A percentile compares a stretch with the other conserved stretches of the same genome.
Conservation (phyloP, 768 basidiomycete species). For the Russula vinacea region DNA sequence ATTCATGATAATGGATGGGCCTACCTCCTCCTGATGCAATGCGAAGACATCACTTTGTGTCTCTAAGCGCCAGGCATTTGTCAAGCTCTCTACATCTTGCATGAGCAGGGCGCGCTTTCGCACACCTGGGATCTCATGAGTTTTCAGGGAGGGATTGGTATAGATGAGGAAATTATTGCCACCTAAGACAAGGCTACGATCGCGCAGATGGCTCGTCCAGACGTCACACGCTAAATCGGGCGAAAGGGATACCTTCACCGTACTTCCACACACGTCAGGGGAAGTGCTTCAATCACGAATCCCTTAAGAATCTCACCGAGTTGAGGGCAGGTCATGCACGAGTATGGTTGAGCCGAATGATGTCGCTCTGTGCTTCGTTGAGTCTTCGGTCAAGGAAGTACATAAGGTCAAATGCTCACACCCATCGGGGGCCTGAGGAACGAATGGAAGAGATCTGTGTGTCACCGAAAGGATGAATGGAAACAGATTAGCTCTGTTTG, state of each 20-base stretch:
- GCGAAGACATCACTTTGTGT: conserved; percentile 65
- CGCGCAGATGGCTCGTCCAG: conserved; percentile 52
- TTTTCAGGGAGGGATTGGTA: not conserved
- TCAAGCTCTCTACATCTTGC: conserved; percentile 45
- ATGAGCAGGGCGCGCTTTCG: conserved; percentile 51
- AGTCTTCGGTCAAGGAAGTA: not conserved
- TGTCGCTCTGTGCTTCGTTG: conserved; percentile 25
- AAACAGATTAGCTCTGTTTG: not conserved
- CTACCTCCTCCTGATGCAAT: conserved; percentile 51
- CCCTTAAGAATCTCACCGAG: conserved; percentile 11
- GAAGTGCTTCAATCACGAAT: not conserved
- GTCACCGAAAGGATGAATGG: conserved; percentile 1
- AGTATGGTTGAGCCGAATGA: conserved; percentile 27
- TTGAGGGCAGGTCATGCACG: conserved; percentile 13
- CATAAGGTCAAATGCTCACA: conserved; percentile 19
- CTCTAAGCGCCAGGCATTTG: conserved; percentile 41
- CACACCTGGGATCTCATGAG: conserved; percentile 44
- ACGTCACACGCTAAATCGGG: conserved; percentile 47
- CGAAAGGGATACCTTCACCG: conserved; percentile 10
- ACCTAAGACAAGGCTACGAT: conserved; percentile 54
- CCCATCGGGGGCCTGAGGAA: conserved; percentile 25
- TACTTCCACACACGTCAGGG: conserved; percentile 9
- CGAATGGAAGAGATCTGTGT: conserved; percentile 30
- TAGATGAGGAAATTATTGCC: conserved; percentile 12
- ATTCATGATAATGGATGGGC: conserved; percentile 20